phyloP scores from a whole-genome alignment of 2,329 filamentous ascomycete genomes.

The Rachicladosporium sp. region DNA sequence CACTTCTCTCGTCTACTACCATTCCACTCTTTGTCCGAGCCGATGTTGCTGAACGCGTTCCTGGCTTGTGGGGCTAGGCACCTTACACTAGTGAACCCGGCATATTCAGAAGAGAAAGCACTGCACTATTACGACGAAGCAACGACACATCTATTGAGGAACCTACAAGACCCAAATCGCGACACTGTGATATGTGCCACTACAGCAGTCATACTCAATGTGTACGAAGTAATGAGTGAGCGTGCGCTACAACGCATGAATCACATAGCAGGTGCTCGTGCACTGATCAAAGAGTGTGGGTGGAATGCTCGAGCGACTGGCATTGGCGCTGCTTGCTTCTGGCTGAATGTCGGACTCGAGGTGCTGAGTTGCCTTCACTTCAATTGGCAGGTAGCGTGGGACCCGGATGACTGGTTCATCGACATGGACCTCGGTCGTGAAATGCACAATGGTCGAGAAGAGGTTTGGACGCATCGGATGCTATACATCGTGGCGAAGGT shows the following conservation, averaged over 20 bases:
- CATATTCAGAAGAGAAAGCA: slow-evolving; percentile 65
- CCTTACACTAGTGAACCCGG: slow-evolving; percentile 56
- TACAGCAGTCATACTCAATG: slow-evolving; percentile 76
- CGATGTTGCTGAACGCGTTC: slow-evolving; percentile 81
- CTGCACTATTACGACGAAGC: slow-evolving; percentile 76
- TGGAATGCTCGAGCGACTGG: slow-evolving; percentile 74
- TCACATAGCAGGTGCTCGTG: slow-evolving; percentile 73
- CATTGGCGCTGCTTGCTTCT: slow-evolving; percentile 80
- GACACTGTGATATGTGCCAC: slow-evolving; percentile 76
- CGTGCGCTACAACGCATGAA: slow-evolving; percentile 70
- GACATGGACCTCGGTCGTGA: slow-evolving; percentile 58
- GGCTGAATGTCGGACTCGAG: slow-evolving; percentile 85
- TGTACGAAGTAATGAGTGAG: slow-evolving; percentile 88
- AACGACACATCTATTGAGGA: slow-evolving; percentile 62
- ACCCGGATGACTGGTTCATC: slow-evolving; percentile 80
- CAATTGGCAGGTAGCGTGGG: slow-evolving; percentile 78
- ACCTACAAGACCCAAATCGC: slow-evolving; percentile 71
- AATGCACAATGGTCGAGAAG: slow-evolving; percentile 53
- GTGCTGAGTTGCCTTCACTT: slow-evolving; percentile 81
- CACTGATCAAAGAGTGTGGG: slow-evolving; percentile 75
- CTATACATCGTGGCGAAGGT: slow-evolving; percentile 81
- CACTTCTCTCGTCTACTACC: slow-evolving; percentile 81
- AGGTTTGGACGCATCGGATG: slow-evolving; percentile 79
- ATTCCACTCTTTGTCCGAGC: slow-evolving; percentile 66
- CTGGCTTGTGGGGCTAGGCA: slow-evolving; percentile 81